Conservation (phyloP, 2,329 filamentous ascomycete genomes). For the Exophiala sp. region DNA sequence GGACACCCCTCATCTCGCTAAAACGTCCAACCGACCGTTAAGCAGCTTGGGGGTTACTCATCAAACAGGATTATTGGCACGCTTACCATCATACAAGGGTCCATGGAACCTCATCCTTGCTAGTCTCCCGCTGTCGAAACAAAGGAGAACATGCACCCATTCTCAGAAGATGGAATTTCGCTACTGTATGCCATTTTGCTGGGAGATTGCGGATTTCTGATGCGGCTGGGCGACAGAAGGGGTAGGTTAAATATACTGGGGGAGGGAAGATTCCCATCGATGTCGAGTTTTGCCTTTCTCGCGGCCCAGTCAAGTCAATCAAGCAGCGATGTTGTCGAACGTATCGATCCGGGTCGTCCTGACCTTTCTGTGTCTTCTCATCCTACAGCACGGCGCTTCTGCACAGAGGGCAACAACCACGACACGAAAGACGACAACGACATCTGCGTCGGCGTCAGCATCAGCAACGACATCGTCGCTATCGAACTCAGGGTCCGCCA, state of each 20-base stretch:
- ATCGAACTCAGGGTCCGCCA: neutral
- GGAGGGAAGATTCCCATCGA: no score
- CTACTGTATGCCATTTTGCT: no score
- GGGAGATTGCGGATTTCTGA: no score
- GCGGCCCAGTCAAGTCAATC: no score
- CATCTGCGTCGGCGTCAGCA: neutral
- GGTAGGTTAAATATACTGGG: no score
- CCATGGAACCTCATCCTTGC: neutral
- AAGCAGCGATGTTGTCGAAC: no score
- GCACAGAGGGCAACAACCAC: conserved; percentile 1
- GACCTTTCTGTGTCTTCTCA: neutral
- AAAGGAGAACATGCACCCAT: neutral
- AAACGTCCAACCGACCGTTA: neutral
- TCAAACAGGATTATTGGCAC: neutral
- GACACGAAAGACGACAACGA: neutral
- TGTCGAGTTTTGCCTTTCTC: no score
- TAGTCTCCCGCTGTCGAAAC: neutral
- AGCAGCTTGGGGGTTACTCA: neutral
- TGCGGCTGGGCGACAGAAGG: no score
- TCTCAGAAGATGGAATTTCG: no score
- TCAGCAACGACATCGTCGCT: no score
- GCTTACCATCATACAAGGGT: neutral
- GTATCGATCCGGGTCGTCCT: neutral
- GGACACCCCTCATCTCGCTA: neutral
- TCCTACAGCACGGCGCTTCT: neutral